Evolutionary conservation across 176 grass and related monocot genomes (phyloP), one percentile per base, ranked within the genome.

Genomic region (Secale cereale): DNA sequence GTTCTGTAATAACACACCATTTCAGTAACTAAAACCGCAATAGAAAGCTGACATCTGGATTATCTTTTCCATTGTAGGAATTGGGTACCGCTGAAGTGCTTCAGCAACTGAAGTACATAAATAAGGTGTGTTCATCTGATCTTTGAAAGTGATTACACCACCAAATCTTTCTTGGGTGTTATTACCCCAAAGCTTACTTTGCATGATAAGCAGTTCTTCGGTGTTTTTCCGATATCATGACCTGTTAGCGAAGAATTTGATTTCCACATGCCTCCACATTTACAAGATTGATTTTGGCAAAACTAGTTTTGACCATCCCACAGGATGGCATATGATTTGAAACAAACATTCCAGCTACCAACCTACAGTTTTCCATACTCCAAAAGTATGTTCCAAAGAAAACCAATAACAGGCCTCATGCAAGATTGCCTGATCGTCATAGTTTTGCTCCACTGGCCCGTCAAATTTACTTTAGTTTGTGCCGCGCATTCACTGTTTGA

Each of bases 11-110:
- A 43, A 43, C 72, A 46, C 32, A 79, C 19, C 39, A 54, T 77
- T 77, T 25, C 27, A 65, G 9, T 73, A 84, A 25, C 9, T 65
- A 6, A 68, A 88, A 64, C 6, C 20, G 11, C 29, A 54, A 72
- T 35, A 60, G 22, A 72, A 78, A 65, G 31, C 65, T 84, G 41
- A 74, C 30, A 40, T 80, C 20, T 89, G 10, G 10, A 74, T 33
- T 84, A 41, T 78, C 68, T 56, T 62, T 26, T 41, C 63, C 16
- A 23, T 52, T 86, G 30, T 64, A 94, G 91, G 94, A 97, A 87
- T 72, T 97, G 85, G 85, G 63, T 40, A 94, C 94, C 2, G 37
- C 56, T 79, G 89, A 92, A 75, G 87, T 97, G 81, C 78, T 82
- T 64, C 59, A 88, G 76, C 91, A 97, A 66, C 77, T 94, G 28